These are phyloP conservation scores for Ascocoryne sarcoides DNA, from an alignment of 2,329 filamentous ascomycete species.

Conservation along the genomic window DNA sequence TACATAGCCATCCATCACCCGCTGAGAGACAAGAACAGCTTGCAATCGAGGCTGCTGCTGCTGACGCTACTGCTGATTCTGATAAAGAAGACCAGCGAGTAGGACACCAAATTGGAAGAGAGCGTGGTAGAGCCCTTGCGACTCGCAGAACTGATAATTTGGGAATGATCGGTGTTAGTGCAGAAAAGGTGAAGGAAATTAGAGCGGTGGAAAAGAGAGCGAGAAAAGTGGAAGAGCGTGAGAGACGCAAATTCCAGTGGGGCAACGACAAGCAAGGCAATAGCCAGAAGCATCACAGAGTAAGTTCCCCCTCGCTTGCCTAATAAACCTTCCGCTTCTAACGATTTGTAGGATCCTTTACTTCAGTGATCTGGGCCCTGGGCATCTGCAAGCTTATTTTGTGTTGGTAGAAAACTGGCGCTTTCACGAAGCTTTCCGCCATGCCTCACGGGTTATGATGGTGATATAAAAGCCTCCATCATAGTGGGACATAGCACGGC, in stretches of 20 bases:
- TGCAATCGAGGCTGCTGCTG: slow-evolving; percentile 43
- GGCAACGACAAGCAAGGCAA: slow-evolving; percentile 67
- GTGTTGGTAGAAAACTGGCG: no score
- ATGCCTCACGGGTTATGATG: no score
- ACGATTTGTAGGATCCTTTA: slow-evolving; percentile 27
- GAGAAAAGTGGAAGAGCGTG: slow-evolving; percentile 53
- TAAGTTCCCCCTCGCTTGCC: slow-evolving; percentile 29
- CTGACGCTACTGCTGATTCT: slow-evolving; percentile 40
- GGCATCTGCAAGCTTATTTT: no score
- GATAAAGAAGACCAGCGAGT: slow-evolving; percentile 34
- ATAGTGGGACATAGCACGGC: no score
- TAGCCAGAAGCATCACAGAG: slow-evolving; percentile 55
- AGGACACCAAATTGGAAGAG: slow-evolving; percentile 28
- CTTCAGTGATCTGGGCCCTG: slow-evolving; percentile 25
- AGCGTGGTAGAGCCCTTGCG: slow-evolving; percentile 46
- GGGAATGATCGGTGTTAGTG: slow-evolving; percentile 70
- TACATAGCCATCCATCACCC: slow-evolving; percentile 71
- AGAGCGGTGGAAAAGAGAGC: slow-evolving; percentile 59
- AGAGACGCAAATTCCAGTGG: slow-evolving; percentile 56
- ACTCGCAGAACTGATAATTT: slow-evolving; percentile 62
- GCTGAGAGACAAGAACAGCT: slow-evolving; percentile 66
- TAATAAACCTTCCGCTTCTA: no score
- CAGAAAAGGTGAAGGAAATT: slow-evolving; percentile 64
- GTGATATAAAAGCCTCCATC: no score
- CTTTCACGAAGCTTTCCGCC: no score